Conservation (phyloP, 257 asterid species). For the Perilla frutescens region DNA sequence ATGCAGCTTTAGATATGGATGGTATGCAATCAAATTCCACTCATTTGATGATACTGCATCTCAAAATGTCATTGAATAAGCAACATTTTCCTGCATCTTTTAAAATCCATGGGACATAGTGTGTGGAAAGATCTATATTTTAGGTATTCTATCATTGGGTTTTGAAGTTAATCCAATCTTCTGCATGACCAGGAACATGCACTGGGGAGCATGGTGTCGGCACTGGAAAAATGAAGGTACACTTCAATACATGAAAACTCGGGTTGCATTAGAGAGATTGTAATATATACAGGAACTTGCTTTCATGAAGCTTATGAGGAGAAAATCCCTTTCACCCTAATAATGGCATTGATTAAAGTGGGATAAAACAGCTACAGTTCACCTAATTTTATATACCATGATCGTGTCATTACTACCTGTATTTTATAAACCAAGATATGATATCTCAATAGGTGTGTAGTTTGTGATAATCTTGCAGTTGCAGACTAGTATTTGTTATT, state of each 20-base stretch:
- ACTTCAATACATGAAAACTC: not conserved
- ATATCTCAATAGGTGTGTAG: not conserved
- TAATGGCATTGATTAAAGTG: not conserved
- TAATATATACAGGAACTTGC: too few relatives aligned
- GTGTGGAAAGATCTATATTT: not conserved
- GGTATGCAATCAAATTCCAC: constrained; percentile 52
- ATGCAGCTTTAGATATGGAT: constrained; percentile 86
- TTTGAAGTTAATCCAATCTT: constrained; percentile 11
- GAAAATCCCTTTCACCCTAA: not conserved
- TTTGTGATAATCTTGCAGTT: not conserved
- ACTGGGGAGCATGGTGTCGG: constrained; percentile 99
- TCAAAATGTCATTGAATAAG: not conserved
- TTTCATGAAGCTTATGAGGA: too few relatives aligned
- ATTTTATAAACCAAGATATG: not conserved
- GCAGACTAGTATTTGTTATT: not conserved
- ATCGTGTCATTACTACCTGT: not conserved
- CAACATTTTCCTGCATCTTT: not conserved
- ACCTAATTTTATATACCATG: too few relatives aligned
- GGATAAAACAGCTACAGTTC: not conserved
- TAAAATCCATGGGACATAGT: too few relatives aligned
- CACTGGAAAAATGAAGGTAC: constrained; percentile 98
- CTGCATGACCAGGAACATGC: constrained; percentile 75
- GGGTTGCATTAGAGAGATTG: not conserved
- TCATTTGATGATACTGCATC: not conserved
- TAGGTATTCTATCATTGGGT: not conserved